Conservation (phyloP, 257 asterid genomes). For the Jaltomata sinuosa region DNA sequence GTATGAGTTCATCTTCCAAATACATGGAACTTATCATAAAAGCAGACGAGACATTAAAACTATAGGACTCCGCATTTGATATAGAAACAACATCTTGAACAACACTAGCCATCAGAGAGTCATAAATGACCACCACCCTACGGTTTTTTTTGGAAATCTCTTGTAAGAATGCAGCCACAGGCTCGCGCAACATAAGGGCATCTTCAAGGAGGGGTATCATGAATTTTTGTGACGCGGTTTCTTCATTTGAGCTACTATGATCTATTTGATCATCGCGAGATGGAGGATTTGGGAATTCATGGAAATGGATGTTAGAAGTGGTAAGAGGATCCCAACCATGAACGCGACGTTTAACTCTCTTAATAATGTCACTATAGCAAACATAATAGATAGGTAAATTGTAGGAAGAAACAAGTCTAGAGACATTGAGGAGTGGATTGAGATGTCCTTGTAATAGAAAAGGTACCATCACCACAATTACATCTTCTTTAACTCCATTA, state of each 20-base stretch:
- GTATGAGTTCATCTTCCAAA: neutral
- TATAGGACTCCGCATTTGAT: neutral
- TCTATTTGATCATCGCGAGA: neutral
- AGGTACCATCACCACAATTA: no score
- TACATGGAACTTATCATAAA: neutral
- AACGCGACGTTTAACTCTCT: neutral
- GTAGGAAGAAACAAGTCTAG: neutral
- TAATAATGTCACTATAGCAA: neutral
- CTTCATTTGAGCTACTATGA: no score
- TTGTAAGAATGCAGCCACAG: neutral
- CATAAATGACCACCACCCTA: neutral
- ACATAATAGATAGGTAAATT: neutral
- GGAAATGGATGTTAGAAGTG: neutral
- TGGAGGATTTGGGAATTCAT: neutral
- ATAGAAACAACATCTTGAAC: neutral
- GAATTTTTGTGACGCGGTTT: neutral
- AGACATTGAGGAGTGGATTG: neutral
- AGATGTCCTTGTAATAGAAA: no score
- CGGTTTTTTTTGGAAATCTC: neutral
- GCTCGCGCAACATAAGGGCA: neutral
- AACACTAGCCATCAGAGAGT: neutral
- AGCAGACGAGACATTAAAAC: neutral
- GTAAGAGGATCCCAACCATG: neutral
- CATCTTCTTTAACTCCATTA: no score
- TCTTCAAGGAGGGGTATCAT: no score